A percentile compares a stretch with the other conserved stretches of the same genome.
These are phyloP conservation scores for Castanopsis chinensis DNA, from an alignment of 306 rosid species.

Conservation along the genomic window DNA sequence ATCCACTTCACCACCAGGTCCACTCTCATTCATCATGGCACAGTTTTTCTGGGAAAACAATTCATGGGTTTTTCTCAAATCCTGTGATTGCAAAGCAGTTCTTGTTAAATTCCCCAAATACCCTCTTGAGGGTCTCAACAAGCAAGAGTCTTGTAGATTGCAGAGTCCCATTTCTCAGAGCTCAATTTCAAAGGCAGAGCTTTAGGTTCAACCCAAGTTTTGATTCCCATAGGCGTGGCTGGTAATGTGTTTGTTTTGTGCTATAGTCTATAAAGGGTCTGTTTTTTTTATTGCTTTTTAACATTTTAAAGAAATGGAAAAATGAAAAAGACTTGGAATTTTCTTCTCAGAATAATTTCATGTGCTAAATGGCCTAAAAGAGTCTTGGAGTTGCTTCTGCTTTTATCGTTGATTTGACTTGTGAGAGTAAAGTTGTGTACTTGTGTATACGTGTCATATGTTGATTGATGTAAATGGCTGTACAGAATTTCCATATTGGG, in stretches of 20 bases:
- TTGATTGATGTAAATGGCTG: neutral
- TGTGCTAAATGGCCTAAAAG: neutral
- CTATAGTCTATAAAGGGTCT: neutral
- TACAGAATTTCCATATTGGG: neutral
- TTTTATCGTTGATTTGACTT: constrained; percentile 1
- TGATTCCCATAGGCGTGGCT: constrained; percentile 20
- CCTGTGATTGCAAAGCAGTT: constrained; percentile 27
- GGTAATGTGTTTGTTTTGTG: constrained; percentile 44
- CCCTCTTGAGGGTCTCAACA: constrained; percentile 29
- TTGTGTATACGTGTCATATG: neutral
- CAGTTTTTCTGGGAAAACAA: constrained; percentile 22
- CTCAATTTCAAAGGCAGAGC: constrained; percentile 31
- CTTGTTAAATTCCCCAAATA: constrained; percentile 31
- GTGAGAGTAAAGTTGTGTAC: neutral
- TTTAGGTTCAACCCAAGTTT: constrained; percentile 28
- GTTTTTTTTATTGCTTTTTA: neutral
- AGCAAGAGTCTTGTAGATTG: constrained; percentile 25
- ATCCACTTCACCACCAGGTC: constrained; percentile 18
- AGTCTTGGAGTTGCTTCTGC: constrained; percentile 4
- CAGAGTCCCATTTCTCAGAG: constrained; percentile 26
- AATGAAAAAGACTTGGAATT: neutral
- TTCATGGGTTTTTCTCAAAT: constrained; percentile 40
- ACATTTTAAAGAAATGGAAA: neutral
- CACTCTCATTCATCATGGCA: constrained; percentile 42
- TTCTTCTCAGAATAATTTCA: neutral